Percentiles rank a stretch among this genome's conserved stretches.
These are phyloP conservation scores for Sarocladium strictum DNA, from an alignment of 2,329 filamentous ascomycete species.

Conservation along the genomic window DNA sequence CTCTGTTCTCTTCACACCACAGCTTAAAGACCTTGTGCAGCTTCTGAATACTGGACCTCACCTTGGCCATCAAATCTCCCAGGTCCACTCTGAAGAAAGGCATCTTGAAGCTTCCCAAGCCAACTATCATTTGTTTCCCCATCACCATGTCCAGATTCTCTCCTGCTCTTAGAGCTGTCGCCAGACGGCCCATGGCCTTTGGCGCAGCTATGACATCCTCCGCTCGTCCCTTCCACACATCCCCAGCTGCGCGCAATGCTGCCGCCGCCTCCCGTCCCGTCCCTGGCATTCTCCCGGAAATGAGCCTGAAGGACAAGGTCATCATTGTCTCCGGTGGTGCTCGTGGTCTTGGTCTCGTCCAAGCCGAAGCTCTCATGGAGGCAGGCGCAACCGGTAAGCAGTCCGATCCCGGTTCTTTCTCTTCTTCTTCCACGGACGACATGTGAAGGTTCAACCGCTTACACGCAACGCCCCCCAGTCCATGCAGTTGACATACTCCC, in stretches of 20 bases:
- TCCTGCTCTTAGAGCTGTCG: slow-evolving; percentile 16
- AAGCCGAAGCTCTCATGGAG: slow-evolving; percentile 73
- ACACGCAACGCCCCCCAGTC: slow-evolving; percentile 37
- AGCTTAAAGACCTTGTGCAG: no score
- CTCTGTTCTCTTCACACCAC: not conserved
- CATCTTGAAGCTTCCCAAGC: no score
- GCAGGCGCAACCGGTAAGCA: slow-evolving; percentile 61
- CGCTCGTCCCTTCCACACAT: slow-evolving; percentile 17
- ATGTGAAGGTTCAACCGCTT: not conserved
- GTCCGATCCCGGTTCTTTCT: not conserved
- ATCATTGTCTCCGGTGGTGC: slow-evolving; percentile 72
- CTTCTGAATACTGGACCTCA: no score
- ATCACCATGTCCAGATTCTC: slow-evolving; percentile 21
- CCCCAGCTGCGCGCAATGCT: slow-evolving; percentile 13
- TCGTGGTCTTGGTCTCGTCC: slow-evolving; percentile 70
- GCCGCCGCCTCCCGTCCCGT: slow-evolving; percentile 13
- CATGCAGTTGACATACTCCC: slow-evolving; percentile 61
- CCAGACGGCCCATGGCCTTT: slow-evolving; percentile 14
- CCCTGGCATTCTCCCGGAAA: slow-evolving; percentile 56
- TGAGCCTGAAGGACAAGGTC: slow-evolving; percentile 68
- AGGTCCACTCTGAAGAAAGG: no score
- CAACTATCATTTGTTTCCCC: no score
- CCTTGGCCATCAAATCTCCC: no score
- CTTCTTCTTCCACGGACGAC: not conserved
- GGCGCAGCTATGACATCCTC: slow-evolving; percentile 12